These are phyloP conservation scores for Monilinia fructicola DNA, from an alignment of 2,329 filamentous ascomycete genomes.

Conservation along the genomic window DNA sequence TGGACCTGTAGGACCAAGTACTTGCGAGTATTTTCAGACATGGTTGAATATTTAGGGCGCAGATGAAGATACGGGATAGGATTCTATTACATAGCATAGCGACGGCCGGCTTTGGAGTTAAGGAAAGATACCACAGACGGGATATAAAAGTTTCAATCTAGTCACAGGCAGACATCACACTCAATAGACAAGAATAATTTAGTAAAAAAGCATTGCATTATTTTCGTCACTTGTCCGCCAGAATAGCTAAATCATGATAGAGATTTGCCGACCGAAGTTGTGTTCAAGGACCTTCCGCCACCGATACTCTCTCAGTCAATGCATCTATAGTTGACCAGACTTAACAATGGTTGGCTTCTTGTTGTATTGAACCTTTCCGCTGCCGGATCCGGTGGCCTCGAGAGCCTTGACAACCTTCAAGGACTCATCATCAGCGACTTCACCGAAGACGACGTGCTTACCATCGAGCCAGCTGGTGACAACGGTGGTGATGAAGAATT, in stretches of 20 bases:
- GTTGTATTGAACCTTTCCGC: conserved; percentile 55
- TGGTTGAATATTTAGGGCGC: conserved; percentile 60
- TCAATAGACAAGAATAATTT: conserved; percentile 17
- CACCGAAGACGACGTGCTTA: conserved; percentile 94
- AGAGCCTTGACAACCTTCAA: conserved; percentile 58
- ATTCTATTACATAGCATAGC: conserved; percentile 38
- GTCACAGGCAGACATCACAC: conserved; percentile 6
- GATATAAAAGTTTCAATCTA: neutral
- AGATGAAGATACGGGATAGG: conserved; percentile 10
- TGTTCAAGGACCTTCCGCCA: conserved; percentile 25
- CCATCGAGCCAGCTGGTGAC: conserved; percentile 90
- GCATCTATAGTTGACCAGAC: conserved; percentile 43
- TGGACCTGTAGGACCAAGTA: conserved; percentile 84
- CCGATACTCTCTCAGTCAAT: conserved; percentile 42
- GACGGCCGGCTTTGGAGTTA: conserved; percentile 36
- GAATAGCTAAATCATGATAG: conserved; percentile 20
- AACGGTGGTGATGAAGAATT: conserved; percentile 97
- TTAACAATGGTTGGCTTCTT: conserved; percentile 59
- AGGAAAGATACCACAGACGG: conserved; percentile 37
- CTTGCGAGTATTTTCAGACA: conserved; percentile 85
- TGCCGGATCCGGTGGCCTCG: conserved; percentile 58
- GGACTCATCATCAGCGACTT: conserved; percentile 53
- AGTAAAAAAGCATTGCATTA: conserved; percentile 22
- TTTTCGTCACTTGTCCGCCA: conserved; percentile 23
- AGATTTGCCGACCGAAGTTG: conserved; percentile 21